Conservation (phyloP, 1,139 yeast genomes). For the Yamadazyma jaroonii region DNA sequence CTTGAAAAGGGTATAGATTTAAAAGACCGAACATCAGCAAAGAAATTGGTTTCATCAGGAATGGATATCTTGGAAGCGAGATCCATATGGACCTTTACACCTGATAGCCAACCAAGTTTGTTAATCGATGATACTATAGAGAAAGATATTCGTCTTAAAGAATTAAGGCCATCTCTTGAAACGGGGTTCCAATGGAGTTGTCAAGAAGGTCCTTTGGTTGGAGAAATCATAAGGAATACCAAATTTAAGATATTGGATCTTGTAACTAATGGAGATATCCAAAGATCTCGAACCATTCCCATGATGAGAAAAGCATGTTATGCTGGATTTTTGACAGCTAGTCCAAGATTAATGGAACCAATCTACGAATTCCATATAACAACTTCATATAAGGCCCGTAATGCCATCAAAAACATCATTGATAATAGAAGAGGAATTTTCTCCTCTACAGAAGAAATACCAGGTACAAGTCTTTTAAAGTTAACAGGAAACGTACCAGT, state of each 20-base stretch:
- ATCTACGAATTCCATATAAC: conserved; percentile 61
- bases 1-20: conserved; percentile 25
- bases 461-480: conserved; percentile 69
- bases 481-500: conserved; percentile 75
- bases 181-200: conserved; percentile 86
- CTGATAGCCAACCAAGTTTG: conserved; percentile 55
- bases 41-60: conserved; percentile 55
- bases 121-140: conserved; percentile 77
- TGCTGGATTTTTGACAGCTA: conserved; percentile 73
- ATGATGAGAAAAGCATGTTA: conserved; percentile 83
- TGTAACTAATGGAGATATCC: conserved; percentile 43
- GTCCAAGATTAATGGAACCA: conserved; percentile 84
- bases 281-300: conserved; percentile 73
- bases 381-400: conserved; percentile 47
- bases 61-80: conserved; percentile 89
- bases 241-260: conserved; percentile 72
- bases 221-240: conserved; percentile 72
- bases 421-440: conserved; percentile 63
- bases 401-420: conserved; percentile 49
- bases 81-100: conserved; percentile 80
- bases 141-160: conserved; percentile 56
- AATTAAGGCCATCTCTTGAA: conserved; percentile 55
- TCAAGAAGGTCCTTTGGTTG: conserved; percentile 87
- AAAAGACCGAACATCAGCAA: conserved; percentile 45
- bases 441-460: conserved; percentile 51